Conservation (phyloP, 164 flowering plant genomes). For the Taxillus chinensis region DNA sequence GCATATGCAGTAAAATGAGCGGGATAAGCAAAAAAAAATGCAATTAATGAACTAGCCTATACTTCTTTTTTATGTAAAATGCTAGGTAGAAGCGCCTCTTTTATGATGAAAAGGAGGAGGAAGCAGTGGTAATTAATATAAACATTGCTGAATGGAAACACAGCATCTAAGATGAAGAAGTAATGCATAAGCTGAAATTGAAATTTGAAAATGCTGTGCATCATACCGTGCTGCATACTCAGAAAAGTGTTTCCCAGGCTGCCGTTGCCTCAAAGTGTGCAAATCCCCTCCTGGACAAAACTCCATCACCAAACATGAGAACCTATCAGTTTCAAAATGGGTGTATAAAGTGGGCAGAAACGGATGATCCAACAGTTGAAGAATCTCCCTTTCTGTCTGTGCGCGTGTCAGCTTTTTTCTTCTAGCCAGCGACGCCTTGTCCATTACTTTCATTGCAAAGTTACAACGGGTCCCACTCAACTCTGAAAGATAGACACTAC, state of each 20-base stretch:
- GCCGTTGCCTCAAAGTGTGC: slow-evolving; percentile 65
- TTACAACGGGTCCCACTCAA: slow-evolving; percentile 57
- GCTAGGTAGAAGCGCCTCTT: too few relatives aligned
- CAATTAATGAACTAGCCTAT: too few relatives aligned
- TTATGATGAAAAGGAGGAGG: too few relatives aligned
- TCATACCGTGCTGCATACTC: slow-evolving; percentile 79
- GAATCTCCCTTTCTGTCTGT: slow-evolving; percentile 67
- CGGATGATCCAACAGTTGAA: slow-evolving; percentile 72
- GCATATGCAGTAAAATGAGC: too few relatives aligned
- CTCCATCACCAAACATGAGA: slow-evolving; percentile 73
- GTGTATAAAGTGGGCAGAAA: slow-evolving; percentile 67
- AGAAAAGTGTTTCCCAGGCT: slow-evolving; percentile 71
- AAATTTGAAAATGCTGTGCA: background rate
- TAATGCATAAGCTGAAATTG: background rate
- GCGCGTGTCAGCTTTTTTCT: slow-evolving; percentile 67
- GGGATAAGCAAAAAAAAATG: too few relatives aligned
- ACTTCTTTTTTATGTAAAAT: too few relatives aligned
- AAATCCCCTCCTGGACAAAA: slow-evolving; percentile 78
- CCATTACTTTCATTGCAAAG: slow-evolving; percentile 83
- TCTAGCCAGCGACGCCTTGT: slow-evolving; percentile 66
- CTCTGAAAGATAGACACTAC: slow-evolving; percentile 73
- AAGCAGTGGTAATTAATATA: too few relatives aligned
- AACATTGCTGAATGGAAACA: background rate
- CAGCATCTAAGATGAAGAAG: background rate
- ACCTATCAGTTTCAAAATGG: slow-evolving; percentile 72